A percentile compares a stretch with the other conserved stretches of the same genome.
Conservation (phyloP, 306 rosid species). For the Cucurbita argyrosperma region DNA sequence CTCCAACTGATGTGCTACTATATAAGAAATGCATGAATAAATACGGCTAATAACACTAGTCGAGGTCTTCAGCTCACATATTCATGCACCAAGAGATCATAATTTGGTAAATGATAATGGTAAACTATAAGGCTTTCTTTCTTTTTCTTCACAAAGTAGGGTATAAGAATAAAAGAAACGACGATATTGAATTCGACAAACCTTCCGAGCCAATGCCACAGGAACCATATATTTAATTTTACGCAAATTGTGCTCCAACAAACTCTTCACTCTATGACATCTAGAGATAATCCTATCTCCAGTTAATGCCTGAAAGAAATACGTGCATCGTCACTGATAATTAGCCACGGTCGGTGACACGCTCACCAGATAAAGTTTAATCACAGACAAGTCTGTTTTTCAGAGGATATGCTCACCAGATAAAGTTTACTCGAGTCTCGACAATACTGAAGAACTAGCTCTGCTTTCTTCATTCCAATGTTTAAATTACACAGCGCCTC, state of each 20-base stretch:
- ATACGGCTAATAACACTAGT: background rate
- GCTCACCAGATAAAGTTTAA: background rate
- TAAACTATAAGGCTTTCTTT: background rate
- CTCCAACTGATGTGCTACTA: background rate
- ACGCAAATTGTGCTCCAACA: slow-evolving; percentile 43
- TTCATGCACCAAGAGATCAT: background rate
- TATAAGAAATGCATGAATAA: background rate
- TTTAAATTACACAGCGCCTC: slow-evolving; percentile 42
- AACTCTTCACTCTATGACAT: slow-evolving; percentile 32
- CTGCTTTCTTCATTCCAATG: slow-evolving; percentile 37
- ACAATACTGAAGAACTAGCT: slow-evolving; percentile 40
- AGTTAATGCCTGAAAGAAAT: slow-evolving; percentile 42
- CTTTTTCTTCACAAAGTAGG: background rate
- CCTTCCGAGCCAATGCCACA: slow-evolving; percentile 52
- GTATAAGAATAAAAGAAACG: background rate
- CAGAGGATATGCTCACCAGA: slow-evolving; percentile 38
- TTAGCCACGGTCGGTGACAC: background rate
- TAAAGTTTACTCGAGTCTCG: slow-evolving; percentile 72
- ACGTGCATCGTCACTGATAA: background rate
- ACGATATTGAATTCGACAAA: slow-evolving; percentile 18
- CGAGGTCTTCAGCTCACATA: background rate
- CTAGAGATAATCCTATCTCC: slow-evolving; percentile 46
- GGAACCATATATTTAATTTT: slow-evolving; percentile 55
- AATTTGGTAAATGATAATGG: background rate
- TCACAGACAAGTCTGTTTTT: background rate